Evolutionary conservation across 768 basidiomycete genomes (phyloP), one percentile per base, ranked within the genome.

Genomic region (Mycena capillaripes): DNA sequence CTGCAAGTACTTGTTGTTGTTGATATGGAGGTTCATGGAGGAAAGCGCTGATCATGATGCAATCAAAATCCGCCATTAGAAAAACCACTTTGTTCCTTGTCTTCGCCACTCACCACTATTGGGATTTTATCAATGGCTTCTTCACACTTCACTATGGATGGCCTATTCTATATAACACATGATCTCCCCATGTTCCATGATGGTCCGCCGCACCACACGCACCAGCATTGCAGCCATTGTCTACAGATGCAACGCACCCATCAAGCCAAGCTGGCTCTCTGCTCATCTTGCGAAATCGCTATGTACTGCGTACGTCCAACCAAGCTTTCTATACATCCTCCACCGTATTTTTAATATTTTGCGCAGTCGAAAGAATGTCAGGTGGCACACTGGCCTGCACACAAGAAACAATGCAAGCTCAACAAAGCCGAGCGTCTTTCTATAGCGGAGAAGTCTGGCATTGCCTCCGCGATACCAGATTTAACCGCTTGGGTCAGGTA

Each of bases 341-440:
- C n/a, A n/a, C n/a, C n/a, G n/a, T n/a, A n/a, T n/a, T n/a, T n/a
- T n/a, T n/a, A n/a, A n/a, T n/a, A n/a, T n/a, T n/a, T n/a, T n/a
- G n/a, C 30, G 17, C 40, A 70, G 69, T 70, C 69, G 0, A 56
- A 48, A 46, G 60, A 70, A 11, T 70, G 69, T 25, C 69, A 70
- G n/a, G 32, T 38, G 30, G 53, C 40, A 25, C 27, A 70, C 42
- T 70, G 69, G 61, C 69, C 69, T 5, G 29, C 17, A 5, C 69
- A 57, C 61, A 62, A 70, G 42, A 10, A 19, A 1, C 14, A 16
- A 6, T 69, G 68, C 69, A 56, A 57, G 34, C 2, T 1, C 12
- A 1, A 7, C 29, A 36, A 63, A 21, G 27, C 14, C 32, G 29
- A 63, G 10, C 52, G 61, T 1, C 16, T n/a, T 0, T 11, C 2